Evolutionary conservation across 352 stramenopile species (phyloP).

Genomic region (Achlya hypogyna): DNA sequence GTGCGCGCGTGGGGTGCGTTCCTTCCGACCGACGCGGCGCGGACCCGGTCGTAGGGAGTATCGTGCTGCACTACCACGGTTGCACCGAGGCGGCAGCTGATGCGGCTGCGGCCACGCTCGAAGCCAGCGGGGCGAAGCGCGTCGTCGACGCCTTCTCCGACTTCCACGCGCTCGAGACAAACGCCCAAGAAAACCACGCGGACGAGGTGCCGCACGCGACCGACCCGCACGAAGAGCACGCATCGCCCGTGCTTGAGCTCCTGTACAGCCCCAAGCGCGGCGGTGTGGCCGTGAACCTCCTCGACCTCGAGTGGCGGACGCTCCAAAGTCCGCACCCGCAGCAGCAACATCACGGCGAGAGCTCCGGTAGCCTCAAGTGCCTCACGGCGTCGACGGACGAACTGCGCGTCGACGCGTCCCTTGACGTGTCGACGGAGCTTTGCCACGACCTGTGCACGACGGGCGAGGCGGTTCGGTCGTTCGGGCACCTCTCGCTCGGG

Average conservation of each 20-base stretch:
- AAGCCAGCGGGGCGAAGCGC: constrained; percentile 32
- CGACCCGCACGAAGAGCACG: not conserved
- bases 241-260: not conserved
- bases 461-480: constrained; percentile 30
- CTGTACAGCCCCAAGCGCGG: not conserved
- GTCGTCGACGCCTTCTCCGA: constrained; percentile 7
- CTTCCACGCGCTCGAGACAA: not conserved
- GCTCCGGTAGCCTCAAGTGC: not conserved
- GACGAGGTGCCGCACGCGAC: not conserved
- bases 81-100: constrained; percentile 32
- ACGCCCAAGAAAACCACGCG: not conserved
- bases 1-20: constrained; percentile 46
- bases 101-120: constrained; percentile 49
- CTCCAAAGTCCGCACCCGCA: not conserved
- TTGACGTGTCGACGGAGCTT: constrained; percentile 50
- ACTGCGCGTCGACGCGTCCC: constrained; percentile 26
- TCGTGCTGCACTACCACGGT: constrained; percentile 68
- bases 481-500: constrained; percentile 2
- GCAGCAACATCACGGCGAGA: not conserved
- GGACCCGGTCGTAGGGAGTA: constrained; percentile 30
- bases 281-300: not conserved
- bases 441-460: constrained; percentile 75
- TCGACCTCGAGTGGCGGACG: not conserved
- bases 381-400: not conserved
- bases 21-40: not conserved